These are phyloP conservation scores for Exserohilum rostratum DNA, from an alignment of 2,329 filamentous ascomycete genomes.

Conservation along the genomic window DNA sequence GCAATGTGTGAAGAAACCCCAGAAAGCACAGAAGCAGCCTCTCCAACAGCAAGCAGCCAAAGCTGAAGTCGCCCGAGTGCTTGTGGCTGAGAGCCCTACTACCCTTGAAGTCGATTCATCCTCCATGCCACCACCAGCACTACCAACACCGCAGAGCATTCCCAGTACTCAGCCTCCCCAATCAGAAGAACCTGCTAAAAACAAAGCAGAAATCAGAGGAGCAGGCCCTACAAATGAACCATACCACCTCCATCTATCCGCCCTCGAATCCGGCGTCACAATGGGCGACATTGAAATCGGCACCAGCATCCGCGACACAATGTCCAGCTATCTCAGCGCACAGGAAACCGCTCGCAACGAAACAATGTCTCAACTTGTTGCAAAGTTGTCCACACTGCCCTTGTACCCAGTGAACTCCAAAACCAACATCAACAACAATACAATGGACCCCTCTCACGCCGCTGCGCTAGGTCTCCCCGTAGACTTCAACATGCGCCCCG, in stretches of 20 bases:
- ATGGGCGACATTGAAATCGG: constrained; percentile 4
- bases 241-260: background rate
- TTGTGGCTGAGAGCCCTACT: too few relatives aligned
- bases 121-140: background rate
- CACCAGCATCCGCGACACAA: background rate
- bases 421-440: background rate
- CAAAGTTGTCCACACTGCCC: background rate
- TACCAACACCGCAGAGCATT: background rate
- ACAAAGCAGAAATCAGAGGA: too few relatives aligned
- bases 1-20: background rate
- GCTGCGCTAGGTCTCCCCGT: background rate
- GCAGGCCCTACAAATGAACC: background rate
- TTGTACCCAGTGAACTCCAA: background rate
- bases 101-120: too few relatives aligned
- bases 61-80: background rate
- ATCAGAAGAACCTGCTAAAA: too few relatives aligned
- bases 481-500: background rate
- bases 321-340: background rate
- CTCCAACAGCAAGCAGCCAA: background rate
- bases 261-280: background rate
- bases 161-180: background rate
- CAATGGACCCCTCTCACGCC: background rate
- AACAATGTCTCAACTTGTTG: background rate
- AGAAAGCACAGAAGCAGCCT: background rate
- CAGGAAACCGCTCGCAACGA: background rate